Evolutionary conservation across 2,329 filamentous ascomycete genomes (phyloP).

Genomic region (Coleophoma cylindrospora): DNA sequence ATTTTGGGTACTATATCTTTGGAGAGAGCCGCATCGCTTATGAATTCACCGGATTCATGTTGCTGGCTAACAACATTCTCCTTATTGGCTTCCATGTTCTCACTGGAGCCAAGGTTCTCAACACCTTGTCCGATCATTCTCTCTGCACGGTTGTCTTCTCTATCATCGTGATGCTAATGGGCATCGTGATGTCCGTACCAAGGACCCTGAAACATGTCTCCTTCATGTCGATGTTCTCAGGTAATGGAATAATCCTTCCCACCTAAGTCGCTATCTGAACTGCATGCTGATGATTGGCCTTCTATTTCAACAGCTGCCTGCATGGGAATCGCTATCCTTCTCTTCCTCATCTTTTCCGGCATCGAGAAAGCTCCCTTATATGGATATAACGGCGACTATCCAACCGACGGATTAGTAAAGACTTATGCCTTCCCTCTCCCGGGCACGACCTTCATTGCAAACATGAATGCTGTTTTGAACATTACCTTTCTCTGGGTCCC

Average conservation of each 20-base stretch:
- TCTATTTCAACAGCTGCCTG: constrained; percentile 27
- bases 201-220: constrained; percentile 40
- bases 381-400: constrained; percentile 41
- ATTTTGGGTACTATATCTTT: constrained; percentile 42
- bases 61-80: constrained; percentile 46
- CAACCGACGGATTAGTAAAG: constrained; percentile 34
- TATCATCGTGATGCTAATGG: constrained; percentile 39
- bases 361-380: constrained; percentile 37
- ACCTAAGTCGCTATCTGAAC: neutral
- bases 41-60: constrained; percentile 38
- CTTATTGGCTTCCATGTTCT: constrained; percentile 45
- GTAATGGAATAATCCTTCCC: constrained; percentile 9
- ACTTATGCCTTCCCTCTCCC: constrained; percentile 42
- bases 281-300: constrained; percentile 1
- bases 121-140: constrained; percentile 42
- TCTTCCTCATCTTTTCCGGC: constrained; percentile 43
- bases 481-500: constrained; percentile 45
- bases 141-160: constrained; percentile 43
- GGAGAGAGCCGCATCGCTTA: constrained; percentile 38
- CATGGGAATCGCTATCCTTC: constrained; percentile 42
- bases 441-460: constrained; percentile 39
- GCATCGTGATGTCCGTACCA: constrained; percentile 39
- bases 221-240: constrained; percentile 44
- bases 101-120: constrained; percentile 42
- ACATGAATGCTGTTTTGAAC: constrained; percentile 44